phyloP scores from a whole-genome alignment of 805 yeast genomes.

The Candida yuanshanica region DNA sequence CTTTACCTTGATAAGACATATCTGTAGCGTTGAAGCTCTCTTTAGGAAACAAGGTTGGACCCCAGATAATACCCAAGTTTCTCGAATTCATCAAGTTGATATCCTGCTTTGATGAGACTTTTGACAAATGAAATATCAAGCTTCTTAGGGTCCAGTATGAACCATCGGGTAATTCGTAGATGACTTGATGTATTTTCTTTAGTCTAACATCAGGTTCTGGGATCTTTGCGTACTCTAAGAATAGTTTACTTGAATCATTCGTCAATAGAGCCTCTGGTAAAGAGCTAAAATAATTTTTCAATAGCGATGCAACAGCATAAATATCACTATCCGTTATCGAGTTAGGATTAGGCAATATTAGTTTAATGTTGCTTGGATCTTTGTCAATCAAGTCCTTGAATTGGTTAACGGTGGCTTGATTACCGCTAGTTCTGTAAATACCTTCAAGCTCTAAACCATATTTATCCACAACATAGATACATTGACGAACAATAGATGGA shows the following conservation, averaged over 20 bases:
- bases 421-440: slow-evolving; percentile 82
- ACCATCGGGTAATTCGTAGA: slow-evolving; percentile 89
- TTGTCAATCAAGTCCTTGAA: slow-evolving; percentile 65
- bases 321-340: slow-evolving; percentile 73
- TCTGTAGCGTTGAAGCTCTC: slow-evolving; percentile 66
- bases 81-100: slow-evolving; percentile 77
- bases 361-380: slow-evolving; percentile 61
- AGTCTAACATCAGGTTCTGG: slow-evolving; percentile 56
- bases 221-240: slow-evolving; percentile 67
- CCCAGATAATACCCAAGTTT: slow-evolving; percentile 90
- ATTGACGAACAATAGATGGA: slow-evolving; percentile 83
- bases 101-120: slow-evolving; percentile 57
- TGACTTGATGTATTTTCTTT: slow-evolving; percentile 76
- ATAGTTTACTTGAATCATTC: slow-evolving; percentile 49
- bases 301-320: slow-evolving; percentile 78
- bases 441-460: slow-evolving; percentile 87
- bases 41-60: slow-evolving; percentile 74
- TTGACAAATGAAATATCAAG: slow-evolving; percentile 76
- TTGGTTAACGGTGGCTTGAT: slow-evolving; percentile 65
- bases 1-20: slow-evolving; percentile 67
- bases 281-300: slow-evolving; percentile 77
- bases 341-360: slow-evolving; percentile 49
- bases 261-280: slow-evolving; percentile 87
- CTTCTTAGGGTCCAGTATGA: slow-evolving; percentile 89
- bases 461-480: slow-evolving; percentile 79